phyloP scores from a whole-genome alignment of 1,139 yeast genomes.

The Yamadazyma kanchanaburiensis region DNA sequence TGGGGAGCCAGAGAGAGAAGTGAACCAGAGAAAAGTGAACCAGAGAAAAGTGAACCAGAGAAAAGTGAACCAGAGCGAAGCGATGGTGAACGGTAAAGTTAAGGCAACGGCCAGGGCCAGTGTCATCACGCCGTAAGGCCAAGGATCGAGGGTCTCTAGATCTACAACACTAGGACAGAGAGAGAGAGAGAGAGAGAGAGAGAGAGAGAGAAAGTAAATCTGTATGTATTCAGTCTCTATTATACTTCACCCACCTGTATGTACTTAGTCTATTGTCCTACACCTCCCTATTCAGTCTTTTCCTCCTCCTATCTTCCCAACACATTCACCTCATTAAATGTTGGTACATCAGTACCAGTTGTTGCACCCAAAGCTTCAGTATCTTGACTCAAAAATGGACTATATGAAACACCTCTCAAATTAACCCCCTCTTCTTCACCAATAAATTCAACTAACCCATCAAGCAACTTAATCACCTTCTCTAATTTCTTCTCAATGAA shows the following conservation, averaged over 20 bases:
- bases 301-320: conserved; percentile 21
- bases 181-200: too few species aligned
- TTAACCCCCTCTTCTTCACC: conserved; percentile 55
- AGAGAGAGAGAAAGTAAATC: too few species aligned
- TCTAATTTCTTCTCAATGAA: conserved; percentile 61
- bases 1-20: neutral
- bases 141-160: too few species aligned
- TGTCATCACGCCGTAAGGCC: too few species aligned
- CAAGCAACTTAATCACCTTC: conserved; percentile 49
- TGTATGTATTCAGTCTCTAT: too few species aligned
- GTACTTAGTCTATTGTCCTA: neutral
- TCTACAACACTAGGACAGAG: too few species aligned
- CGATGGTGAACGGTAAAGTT: too few species aligned
- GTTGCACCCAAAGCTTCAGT: conserved; percentile 15
- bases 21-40: neutral
- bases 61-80: neutral
- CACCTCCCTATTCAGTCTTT: conserved; percentile 5
- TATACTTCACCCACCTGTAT: too few species aligned
- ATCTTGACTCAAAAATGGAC: conserved; percentile 28
- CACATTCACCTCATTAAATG: conserved; percentile 29
- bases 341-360: conserved; percentile 3
- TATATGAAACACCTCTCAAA: conserved; percentile 37
- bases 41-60: neutral
- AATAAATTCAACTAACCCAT: conserved; percentile 50
- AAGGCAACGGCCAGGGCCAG: too few species aligned